phyloP scores from a whole-genome alignment of 768 basidiomycete species.

The Macrolepiota dolichaula region DNA sequence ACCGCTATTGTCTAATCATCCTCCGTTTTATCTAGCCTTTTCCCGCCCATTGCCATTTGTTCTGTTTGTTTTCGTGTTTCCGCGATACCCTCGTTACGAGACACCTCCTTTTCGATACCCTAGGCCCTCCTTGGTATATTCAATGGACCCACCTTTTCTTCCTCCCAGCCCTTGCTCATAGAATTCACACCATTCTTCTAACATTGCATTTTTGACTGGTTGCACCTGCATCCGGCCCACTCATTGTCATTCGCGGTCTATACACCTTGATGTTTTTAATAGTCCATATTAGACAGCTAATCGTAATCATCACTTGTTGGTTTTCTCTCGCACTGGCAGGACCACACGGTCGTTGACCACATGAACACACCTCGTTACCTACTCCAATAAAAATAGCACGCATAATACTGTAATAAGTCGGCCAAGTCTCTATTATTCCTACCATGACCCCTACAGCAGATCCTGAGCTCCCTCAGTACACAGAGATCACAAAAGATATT shows the following conservation, averaged over 20 bases:
- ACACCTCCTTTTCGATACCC: not conserved
- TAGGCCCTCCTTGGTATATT: not conserved
- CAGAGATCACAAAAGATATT: slow-evolving; percentile 6
- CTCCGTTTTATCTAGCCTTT: not conserved
- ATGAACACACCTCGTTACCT: not conserved
- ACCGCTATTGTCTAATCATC: not conserved
- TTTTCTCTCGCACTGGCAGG: not conserved
- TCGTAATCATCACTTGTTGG: not conserved
- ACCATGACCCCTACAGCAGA: slow-evolving; percentile 15
- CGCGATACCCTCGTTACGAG: not conserved
- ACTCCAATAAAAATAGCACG: not conserved
- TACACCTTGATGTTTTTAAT: not conserved
- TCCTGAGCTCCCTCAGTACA: slow-evolving; percentile 20
- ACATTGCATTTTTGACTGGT: not conserved
- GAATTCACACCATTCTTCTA: not conserved
- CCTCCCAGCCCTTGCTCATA: not conserved
- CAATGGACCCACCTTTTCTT: not conserved
- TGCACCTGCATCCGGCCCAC: not conserved
- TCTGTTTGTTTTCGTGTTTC: not conserved
- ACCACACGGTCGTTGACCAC: not conserved
- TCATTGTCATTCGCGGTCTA: not conserved
- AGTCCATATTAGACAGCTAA: not conserved
- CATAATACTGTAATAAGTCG: not conserved
- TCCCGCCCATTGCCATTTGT: not conserved
- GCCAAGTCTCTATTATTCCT: not conserved